Base-by-base conservation (phyloP, 345 rosid genomes). In the Ailanthus altissimus region DNA sequence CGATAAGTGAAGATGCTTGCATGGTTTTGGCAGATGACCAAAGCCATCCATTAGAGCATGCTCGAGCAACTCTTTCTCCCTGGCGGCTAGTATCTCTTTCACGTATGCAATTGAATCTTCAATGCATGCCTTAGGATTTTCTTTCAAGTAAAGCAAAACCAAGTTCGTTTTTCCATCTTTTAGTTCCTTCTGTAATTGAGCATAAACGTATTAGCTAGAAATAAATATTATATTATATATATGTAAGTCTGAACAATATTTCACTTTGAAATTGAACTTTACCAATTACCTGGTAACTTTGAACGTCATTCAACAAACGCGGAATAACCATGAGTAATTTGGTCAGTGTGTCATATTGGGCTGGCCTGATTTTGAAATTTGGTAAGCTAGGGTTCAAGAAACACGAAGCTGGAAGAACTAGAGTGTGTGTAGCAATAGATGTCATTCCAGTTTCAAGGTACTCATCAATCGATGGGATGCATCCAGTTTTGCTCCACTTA, bases 291-390 rank as follows among this genome's bases (percentile, higher is more conserved):
- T 84, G 65, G 47, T 84, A 84, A 72, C 92, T 85, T 28, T 90
- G 91, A 3, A 77, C 75, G 65, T 90, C 94, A 67, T 92, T 92
- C 71, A 89, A 67, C 77, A 92, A 83, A 45, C 93, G 89, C 69
- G 88, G 5, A 20, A 84, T 66, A 38, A 83, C 36, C 97, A 92
- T 92, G 70, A 83, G 51, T 73, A 89, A 60, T 75, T 77, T 78
- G 12, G 94, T 90, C 12, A 89, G 14, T 13, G 64, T 49, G 13
- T 86, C 90, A 59, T 84, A 82, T 8, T 82, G 73, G 23, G 75
- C 18, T 9, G 84, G 77, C 58, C 40, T 57, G 65, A 88, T 81
- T 50, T 81, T 75, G 20, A 75, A n/a, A 21, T n/a, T 62, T 1
- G 84, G 83, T 4, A 80, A 45, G 59, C 56, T 49, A 46, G 86